Evolutionary conservation across 2,329 filamentous ascomycete species (phyloP).

Genomic region (Plenodomus lindquistii): DNA sequence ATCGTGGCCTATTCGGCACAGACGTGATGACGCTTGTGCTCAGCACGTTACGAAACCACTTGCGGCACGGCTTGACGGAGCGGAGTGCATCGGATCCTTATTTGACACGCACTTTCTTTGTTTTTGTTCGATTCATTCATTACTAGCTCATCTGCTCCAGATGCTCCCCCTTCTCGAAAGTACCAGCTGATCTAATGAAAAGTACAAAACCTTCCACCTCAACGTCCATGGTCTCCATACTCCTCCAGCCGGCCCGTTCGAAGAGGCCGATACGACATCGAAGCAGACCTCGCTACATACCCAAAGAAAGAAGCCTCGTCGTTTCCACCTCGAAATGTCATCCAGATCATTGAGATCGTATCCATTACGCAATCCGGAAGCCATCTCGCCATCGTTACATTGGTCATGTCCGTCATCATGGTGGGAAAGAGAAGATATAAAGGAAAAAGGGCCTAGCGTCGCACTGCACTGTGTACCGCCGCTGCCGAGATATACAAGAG

Average conservation of each 20-base stretch:
- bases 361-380: background rate
- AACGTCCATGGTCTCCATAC: constrained; percentile 4
- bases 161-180: constrained; percentile 8
- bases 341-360: constrained; percentile 21
- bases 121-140: constrained; percentile 22
- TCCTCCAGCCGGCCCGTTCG: constrained; percentile 7
- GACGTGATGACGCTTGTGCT: constrained; percentile 30
- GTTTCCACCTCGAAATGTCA: constrained; percentile 26
- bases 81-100: constrained; percentile 23
- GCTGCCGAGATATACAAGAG: constrained; percentile 31
- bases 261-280: constrained; percentile 8
- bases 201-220: constrained; percentile 7
- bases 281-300: constrained; percentile 21
- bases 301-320: constrained; percentile 21
- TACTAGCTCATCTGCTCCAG: constrained; percentile 20
- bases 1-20: constrained; percentile 20
- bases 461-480: constrained; percentile 17
- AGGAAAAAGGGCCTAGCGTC: constrained; percentile 14
- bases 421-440: constrained; percentile 16
- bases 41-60: constrained; percentile 31
- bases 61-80: constrained; percentile 25
- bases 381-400: constrained; percentile 18
- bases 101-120: constrained; percentile 19
- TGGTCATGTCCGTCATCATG: constrained; percentile 33
- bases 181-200: constrained; percentile 18